Evolutionary conservation across 768 basidiomycete genomes (phyloP), one percentile per base, ranked within the genome.

Genomic region (Leccinum incarnatum): DNA sequence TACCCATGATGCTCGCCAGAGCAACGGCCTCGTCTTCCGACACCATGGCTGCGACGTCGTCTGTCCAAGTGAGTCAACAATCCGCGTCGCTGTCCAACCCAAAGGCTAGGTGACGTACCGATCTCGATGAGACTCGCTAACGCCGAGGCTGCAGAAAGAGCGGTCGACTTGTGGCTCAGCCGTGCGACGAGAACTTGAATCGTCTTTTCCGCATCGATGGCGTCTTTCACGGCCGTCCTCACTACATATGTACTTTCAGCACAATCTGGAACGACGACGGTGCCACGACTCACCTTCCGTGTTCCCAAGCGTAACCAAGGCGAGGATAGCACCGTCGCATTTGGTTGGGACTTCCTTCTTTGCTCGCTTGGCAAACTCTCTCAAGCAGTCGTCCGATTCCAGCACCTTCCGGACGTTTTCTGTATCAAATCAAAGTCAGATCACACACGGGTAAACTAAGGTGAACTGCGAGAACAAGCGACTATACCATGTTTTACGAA

Each of bases 401-500:
- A 71, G 45, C n/a, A n/a, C 19, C 5, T 2, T 7, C 15, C n/a
- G 59, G 21, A 63, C 34, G 3, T 70, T 55, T 1, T 17, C 69
- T 70, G 12, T 5, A n/a, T n/a, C n/a, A n/a, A n/a, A 5, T 15
- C 23, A 21, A 46, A 30, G 17, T 58, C 27, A 61, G 23, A 19
- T 3, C 17, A 45, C 5, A 45, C 42, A 11, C 3, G 42, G 19
- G 11, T 12, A n/a, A 27, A 9, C 14, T 5, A 23, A 23, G 10
- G 12, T 19, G n/a, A 17, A 47, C 17, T 25, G 2, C 9, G 2
- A 6, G 9, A 25, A 46, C 23, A 37, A 5, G 5, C 23, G n/a
- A n/a, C 17, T 56, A 10, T 55, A 70, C 69, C 64, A 56, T 67
- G 19, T 14, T 53, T 42, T 29, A 57, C 61, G 15, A 70, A 69